These are phyloP conservation scores for Wickerhamomyces hampshirensis DNA, from an alignment of 805 yeast genomes.

Conservation along the genomic window DNA sequence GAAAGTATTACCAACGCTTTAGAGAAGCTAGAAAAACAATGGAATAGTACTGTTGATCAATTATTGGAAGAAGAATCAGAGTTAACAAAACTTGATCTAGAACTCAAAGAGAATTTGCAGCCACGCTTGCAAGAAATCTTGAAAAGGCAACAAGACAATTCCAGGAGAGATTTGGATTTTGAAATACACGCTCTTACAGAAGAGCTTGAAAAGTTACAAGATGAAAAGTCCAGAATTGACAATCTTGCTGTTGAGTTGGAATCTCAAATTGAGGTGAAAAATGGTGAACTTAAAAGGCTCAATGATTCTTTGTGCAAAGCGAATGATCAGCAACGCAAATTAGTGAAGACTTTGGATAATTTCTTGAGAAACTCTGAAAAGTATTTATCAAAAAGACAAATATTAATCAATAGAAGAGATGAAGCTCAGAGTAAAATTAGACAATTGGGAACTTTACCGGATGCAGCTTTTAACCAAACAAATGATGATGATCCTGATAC, in stretches of 20 bases:
- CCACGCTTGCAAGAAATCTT: constrained; percentile 45
- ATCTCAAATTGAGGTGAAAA: constrained; percentile 13
- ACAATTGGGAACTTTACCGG: constrained; percentile 86
- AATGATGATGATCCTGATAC: constrained; percentile 36
- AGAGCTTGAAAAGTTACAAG: constrained; percentile 25
- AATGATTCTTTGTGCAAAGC: constrained; percentile 42
- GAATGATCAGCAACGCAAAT: constrained; percentile 50
- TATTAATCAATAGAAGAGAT: constrained; percentile 57
- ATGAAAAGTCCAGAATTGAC: constrained; percentile 26
- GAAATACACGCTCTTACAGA: constrained; percentile 15
- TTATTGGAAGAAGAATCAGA: constrained; percentile 43
- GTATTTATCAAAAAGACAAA: constrained; percentile 54
- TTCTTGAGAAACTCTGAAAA: constrained; percentile 63
- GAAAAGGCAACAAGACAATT: constrained; percentile 20
- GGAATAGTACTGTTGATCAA: constrained; percentile 35
- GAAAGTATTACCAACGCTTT: constrained; percentile 31
- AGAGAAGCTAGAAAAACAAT: constrained; percentile 32
- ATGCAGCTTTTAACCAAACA: constrained; percentile 56
- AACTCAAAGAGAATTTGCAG: constrained; percentile 49
- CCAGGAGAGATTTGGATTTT: constrained; percentile 12
- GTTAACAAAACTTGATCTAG: constrained; percentile 45
- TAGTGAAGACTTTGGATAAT: constrained; percentile 53
- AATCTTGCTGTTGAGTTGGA: constrained; percentile 25
- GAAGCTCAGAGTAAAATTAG: constrained; percentile 69
- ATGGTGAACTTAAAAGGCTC: constrained; percentile 26